Percentiles rank a stretch among this genome's conserved stretches.
These are phyloP conservation scores for Wallacemonas sp. DNA, from an alignment of 208 protist species.

Conservation along the genomic window DNA sequence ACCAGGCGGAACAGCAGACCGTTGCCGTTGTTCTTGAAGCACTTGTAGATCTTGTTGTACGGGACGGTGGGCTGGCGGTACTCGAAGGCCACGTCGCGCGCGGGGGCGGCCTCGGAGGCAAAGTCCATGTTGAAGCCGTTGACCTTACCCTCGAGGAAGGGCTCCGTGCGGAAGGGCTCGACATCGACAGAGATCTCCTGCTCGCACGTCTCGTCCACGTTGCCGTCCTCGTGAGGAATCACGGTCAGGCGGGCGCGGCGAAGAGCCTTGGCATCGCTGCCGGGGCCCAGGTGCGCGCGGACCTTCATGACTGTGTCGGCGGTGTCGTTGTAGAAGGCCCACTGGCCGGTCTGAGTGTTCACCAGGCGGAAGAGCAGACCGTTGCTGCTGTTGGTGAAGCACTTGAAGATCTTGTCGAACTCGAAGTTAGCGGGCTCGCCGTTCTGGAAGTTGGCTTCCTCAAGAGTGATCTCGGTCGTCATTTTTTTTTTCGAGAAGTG, in stretches of 20 bases:
- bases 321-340: conserved; percentile 71
- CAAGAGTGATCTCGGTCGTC: conserved; percentile 18
- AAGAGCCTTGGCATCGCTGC: conserved; percentile 24
- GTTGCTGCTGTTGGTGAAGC: conserved; percentile 46
- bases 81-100: conserved; percentile 18
- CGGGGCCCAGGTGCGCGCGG: conserved; percentile 23
- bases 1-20: conserved; percentile 85
- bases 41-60: conserved; percentile 66
- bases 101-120: conserved; percentile 34
- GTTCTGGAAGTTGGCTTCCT: conserved; percentile 24
- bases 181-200: conserved; percentile 21
- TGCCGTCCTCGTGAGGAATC: conserved; percentile 16
- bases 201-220: conserved; percentile 1
- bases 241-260: conserved; percentile 16
- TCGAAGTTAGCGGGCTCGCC: conserved; percentile 16
- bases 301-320: conserved; percentile 41
- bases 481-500: conserved; percentile 3
- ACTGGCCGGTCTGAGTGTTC: conserved; percentile 30
- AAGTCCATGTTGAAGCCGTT: conserved; percentile 46
- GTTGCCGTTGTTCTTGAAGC: conserved; percentile 78
- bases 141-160: conserved; percentile 37
- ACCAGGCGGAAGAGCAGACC: conserved; percentile 67
- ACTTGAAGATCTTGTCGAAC: conserved; percentile 42
- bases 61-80: conserved; percentile 21
- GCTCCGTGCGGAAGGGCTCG: conserved; percentile 33